Base-by-base conservation (phyloP, 78 protist genomes). In the Dictyostelium intermedium region DNA sequence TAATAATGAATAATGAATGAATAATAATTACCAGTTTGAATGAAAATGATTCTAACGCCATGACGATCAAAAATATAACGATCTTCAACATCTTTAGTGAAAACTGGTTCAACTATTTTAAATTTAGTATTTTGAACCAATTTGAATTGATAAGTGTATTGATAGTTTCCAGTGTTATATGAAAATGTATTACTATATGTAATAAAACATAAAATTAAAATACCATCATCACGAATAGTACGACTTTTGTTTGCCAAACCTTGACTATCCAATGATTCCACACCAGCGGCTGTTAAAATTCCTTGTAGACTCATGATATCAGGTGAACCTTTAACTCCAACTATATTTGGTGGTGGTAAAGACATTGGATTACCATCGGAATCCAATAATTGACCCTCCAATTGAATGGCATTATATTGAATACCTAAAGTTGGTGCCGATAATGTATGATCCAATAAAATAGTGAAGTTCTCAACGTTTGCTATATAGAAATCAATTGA, bases 1-100 rank as follows among this genome's bases (percentile, higher is more conserved):
- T 53, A 53, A 4, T 53, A 41, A 9, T 9, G 9, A 41, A 41
- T 9, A 41, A 41, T 41, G 47, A 41, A 41, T 41, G 47, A 41
- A 66, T 27, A 72, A 56, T 56, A 66, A 10, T 66, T 66, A 66
- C 96, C 96, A 61, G 93, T 87, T 83, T 93, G 96, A 53, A 93
- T 85, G 18, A 93, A 80, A 8, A 85, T 74, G 6, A 93, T 47
- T 37, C 60, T 27, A 25, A 93, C 85, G n/a, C 96, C 96, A 47
- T 93, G 96, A 35, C 96, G 66, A 74, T 93, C 72, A 10, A 85
- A 91, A 10, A 91, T 72, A 43, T 27, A 53, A 10, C 95, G 4
- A 61, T 84, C 27, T 8, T 47, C 43, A 10, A 84, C 84, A 77
- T 43, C 82, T 11, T 53, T 45, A 2, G 82, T 63, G 18, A 43